Evolutionary conservation across 1,284 basidiomycete genomes (phyloP).

Genomic region (Melanopsichium pennsylvanicum): DNA sequence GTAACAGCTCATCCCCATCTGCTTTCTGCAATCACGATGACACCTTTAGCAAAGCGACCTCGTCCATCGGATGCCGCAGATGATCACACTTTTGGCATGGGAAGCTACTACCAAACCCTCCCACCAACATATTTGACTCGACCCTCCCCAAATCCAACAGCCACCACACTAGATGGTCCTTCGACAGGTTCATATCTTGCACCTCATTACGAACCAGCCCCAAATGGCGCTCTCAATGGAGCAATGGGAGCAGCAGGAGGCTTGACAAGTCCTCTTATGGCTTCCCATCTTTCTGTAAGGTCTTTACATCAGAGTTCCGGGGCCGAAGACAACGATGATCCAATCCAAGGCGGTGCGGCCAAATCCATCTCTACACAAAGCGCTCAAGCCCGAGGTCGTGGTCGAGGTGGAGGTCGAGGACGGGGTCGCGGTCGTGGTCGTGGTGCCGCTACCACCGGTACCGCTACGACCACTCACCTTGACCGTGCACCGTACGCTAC

Average conservation of each 20-base stretch:
- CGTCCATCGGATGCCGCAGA: conserved; percentile 25
- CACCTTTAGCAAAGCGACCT: conserved; percentile 20
- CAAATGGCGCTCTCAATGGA: conserved; percentile 4
- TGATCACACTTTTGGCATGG: background rate
- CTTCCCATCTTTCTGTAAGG: background rate
- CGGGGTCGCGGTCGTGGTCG: conserved; percentile 5
- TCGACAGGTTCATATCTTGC: conserved; percentile 5
- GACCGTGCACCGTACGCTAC: background rate
- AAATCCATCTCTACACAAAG: conserved; percentile 3
- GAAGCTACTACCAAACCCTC: conserved; percentile 23
- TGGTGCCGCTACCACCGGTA: background rate
- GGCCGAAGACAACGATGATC: conserved; percentile 25
- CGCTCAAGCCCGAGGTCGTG: conserved; percentile 3
- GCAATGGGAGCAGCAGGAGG: conserved; percentile 9
- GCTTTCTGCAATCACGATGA: conserved; percentile 1
- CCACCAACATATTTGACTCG: conserved; percentile 22
- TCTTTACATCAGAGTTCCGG: conserved; percentile 11
- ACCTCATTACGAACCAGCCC: background rate
- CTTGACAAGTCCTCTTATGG: conserved; percentile 12
- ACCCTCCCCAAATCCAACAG: background rate
- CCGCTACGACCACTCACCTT: too few species aligned
- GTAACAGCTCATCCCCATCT: too few species aligned
- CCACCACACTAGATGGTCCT: background rate
- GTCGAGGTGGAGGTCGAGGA: conserved; percentile 8
- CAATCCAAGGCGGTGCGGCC: conserved; percentile 12